phyloP scores from a whole-genome alignment of 2,329 filamentous ascomycete genomes.

The Leptographium galeiforme region DNA sequence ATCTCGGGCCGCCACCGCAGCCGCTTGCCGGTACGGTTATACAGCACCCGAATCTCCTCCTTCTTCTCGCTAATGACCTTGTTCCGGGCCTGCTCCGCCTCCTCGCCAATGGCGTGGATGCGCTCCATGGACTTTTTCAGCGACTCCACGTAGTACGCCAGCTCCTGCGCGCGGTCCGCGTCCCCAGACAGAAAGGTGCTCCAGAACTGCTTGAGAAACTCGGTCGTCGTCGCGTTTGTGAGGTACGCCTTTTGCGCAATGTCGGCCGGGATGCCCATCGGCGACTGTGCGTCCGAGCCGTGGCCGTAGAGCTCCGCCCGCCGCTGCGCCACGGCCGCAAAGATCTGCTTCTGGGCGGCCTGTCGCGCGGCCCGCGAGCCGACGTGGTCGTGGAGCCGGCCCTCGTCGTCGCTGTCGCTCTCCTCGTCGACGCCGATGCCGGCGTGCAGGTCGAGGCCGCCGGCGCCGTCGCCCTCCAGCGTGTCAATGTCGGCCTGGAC shows the following conservation, averaged over 20 bases:
- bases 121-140: conserved; percentile 63
- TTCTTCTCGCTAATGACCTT: conserved; percentile 53
- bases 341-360: conserved; percentile 51
- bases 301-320: conserved; percentile 44
- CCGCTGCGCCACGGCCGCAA: conserved; percentile 49
- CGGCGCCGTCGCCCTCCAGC: conserved; percentile 32
- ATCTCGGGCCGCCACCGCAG: conserved; percentile 53
- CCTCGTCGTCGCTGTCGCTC: conserved; percentile 50
- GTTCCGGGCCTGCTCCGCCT: conserved; percentile 63
- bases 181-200: conserved; percentile 81
- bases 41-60: conserved; percentile 56
- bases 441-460: conserved; percentile 45
- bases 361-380: conserved; percentile 56
- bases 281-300: conserved; percentile 30
- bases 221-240: conserved; percentile 84
- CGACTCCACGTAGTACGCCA: conserved; percentile 71
- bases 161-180: conserved; percentile 62
- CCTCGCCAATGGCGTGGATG: conserved; percentile 65
- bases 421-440: conserved; percentile 59
- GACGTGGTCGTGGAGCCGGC: conserved; percentile 30
- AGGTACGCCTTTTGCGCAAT: conserved; percentile 45
- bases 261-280: conserved; percentile 42
- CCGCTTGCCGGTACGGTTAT: conserved; percentile 61
- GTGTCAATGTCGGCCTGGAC: conserved; percentile 49
- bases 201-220: conserved; percentile 98